Evolutionary conservation across 768 basidiomycete genomes (phyloP).

Genomic region (Naganishia friedmannii): DNA sequence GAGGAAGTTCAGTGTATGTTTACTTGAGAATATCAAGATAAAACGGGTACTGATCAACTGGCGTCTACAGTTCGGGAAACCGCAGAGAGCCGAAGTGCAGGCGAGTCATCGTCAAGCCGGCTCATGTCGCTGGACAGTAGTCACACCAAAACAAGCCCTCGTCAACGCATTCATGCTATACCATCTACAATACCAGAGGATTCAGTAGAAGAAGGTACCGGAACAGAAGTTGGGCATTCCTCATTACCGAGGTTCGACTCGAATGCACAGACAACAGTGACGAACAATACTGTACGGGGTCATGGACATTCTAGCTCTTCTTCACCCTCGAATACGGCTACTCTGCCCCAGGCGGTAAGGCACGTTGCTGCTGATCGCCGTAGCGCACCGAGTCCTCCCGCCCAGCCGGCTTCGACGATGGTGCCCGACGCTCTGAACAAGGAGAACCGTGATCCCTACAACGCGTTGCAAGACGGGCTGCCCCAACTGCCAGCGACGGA

Average conservation of each 20-base stretch:
- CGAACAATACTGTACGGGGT: conserved; percentile 12
- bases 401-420: neutral
- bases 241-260: neutral
- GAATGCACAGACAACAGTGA: conserved; percentile 8
- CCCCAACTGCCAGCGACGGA: neutral
- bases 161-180: conserved; percentile 7
- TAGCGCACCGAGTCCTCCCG: neutral
- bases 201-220: neutral
- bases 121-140: neutral
- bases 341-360: neutral
- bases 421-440: neutral
- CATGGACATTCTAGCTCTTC: neutral
- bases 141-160: neutral
- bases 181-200: conserved; percentile 21
- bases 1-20: conserved; percentile 13
- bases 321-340: conserved; percentile 2
- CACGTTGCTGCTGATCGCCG: neutral
- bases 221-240: neutral
- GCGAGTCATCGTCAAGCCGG: neutral
- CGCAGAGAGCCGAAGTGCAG: neutral
- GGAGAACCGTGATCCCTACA: conserved; percentile 13
- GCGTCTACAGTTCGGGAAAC: neutral
- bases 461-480: too few species aligned
- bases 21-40: neutral
- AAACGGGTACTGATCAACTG: neutral